These are phyloP conservation scores for Paraconiothyrium sp. DNA, from an alignment of 2,329 filamentous ascomycete genomes.

Conservation along the genomic window DNA sequence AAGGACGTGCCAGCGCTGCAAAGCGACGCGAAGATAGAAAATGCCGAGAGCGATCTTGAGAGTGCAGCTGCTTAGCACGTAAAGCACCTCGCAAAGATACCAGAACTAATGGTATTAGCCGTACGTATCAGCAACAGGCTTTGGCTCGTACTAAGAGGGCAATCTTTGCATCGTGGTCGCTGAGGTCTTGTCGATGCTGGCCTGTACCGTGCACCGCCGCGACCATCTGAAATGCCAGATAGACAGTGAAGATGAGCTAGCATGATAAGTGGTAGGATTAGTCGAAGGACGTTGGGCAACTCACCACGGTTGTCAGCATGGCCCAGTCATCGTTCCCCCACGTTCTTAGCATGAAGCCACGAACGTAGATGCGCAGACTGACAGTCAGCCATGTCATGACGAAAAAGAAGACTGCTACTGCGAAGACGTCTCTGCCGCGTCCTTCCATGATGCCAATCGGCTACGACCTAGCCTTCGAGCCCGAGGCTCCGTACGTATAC, in stretches of 20 bases:
- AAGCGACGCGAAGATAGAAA: slow-evolving; percentile 64
- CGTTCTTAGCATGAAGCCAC: slow-evolving; percentile 46
- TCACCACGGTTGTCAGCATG: slow-evolving; percentile 51
- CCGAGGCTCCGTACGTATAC: neutral
- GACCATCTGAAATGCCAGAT: slow-evolving; percentile 51
- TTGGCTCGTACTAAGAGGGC: slow-evolving; percentile 38
- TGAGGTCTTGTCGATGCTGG: slow-evolving; percentile 47
- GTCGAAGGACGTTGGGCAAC: neutral
- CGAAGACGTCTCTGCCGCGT: slow-evolving; percentile 34
- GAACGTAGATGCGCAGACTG: slow-evolving; percentile 49
- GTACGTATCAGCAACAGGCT: neutral
- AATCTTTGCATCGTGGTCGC: slow-evolving; percentile 36
- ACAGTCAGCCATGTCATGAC: slow-evolving; percentile 51
- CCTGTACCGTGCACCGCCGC: slow-evolving; percentile 53
- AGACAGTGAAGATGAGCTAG: slow-evolving; percentile 51
- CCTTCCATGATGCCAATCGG: slow-evolving; percentile 25
- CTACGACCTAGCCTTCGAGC: neutral
- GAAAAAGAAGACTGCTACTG: slow-evolving; percentile 50
- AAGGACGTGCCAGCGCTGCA: slow-evolving; percentile 55
- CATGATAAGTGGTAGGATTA: slow-evolving; percentile 9
- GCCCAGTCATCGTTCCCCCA: slow-evolving; percentile 55
- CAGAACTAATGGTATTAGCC: slow-evolving; percentile 52
- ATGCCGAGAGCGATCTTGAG: slow-evolving; percentile 63
- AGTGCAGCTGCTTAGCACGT: slow-evolving; percentile 58
- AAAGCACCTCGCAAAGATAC: slow-evolving; percentile 67